A percentile compares a stretch with the other conserved stretches of the same genome.
These are phyloP conservation scores for Nitzschia sp. DNA, from an alignment of 108 stramenopile genomes.

Conservation along the genomic window DNA sequence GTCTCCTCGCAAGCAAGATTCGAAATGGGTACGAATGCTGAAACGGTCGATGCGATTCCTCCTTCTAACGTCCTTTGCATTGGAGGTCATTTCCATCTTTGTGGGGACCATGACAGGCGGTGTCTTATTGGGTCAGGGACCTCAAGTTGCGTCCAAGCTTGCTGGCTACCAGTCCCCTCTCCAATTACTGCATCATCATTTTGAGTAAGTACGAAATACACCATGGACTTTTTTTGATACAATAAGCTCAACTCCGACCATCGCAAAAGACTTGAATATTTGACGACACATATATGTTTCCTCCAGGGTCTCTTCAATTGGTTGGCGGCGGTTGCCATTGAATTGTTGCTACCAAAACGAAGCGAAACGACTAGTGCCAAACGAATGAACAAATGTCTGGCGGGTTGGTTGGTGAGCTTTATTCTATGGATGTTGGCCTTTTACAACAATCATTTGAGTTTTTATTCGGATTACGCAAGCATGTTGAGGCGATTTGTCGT, in stretches of 20 bases:
- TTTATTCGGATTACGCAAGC: constrained; percentile 42
- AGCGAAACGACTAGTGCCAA: constrained; percentile 28
- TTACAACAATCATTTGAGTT: constrained; percentile 48
- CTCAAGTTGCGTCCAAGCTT: constrained; percentile 18
- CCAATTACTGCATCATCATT: constrained; percentile 33
- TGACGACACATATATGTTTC: constrained; percentile 48
- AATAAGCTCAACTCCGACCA: neutral
- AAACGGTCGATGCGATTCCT: constrained; percentile 43
- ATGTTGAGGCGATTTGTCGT: constrained; percentile 35
- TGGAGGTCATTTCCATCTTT: constrained; percentile 51
- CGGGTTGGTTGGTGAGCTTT: constrained; percentile 27
- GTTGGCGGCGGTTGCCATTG: constrained; percentile 44
- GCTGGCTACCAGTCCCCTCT: constrained; percentile 29
- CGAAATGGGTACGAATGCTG: constrained; percentile 23
- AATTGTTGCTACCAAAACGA: constrained; percentile 32
- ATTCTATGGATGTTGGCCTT: constrained; percentile 47
- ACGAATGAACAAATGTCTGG: constrained; percentile 48
- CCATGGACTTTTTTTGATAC: constrained; percentile 13
- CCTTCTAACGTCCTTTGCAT: constrained; percentile 42
- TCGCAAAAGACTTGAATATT: constrained; percentile 37
- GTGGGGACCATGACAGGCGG: constrained; percentile 53
- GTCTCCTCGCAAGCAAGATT: constrained; percentile 19
- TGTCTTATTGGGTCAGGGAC: constrained; percentile 40
- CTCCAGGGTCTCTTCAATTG: constrained; percentile 58
- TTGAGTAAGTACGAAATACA: constrained; percentile 42